These are phyloP conservation scores for Aphanomyces astaci DNA, from an alignment of 352 stramenopile species.

Conservation along the genomic window DNA sequence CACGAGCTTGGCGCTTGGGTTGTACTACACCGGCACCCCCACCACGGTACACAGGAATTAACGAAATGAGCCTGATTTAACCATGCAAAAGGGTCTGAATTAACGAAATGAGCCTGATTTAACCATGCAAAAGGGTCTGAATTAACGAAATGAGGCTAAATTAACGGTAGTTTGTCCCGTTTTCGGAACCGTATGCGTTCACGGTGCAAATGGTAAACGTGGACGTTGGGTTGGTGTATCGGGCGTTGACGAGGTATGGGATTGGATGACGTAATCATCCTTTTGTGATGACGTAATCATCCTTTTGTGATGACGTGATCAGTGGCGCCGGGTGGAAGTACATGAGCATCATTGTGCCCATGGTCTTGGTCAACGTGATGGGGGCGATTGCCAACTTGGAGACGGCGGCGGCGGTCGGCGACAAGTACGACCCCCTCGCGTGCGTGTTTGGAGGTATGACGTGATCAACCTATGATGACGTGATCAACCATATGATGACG, in stretches of 20 bases:
- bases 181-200: conserved; percentile 30
- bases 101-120: no score
- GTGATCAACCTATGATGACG: background rate
- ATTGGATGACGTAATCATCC: background rate
- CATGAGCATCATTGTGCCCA: conserved; percentile 35
- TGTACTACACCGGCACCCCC: conserved; percentile 28
- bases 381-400: conserved; percentile 37
- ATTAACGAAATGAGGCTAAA: no score
- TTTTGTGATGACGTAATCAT: background rate
- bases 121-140: no score
- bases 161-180: conserved; percentile 33
- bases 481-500: no score
- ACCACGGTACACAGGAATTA: conserved; percentile 28
- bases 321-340: conserved; percentile 35
- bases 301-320: background rate
- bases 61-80: no score
- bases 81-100: no score
- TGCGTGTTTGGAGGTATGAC: conserved; percentile 30
- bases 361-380: conserved; percentile 44
- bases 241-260: conserved; percentile 28
- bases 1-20: conserved; percentile 26
- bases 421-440: conserved; percentile 33
- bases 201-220: conserved; percentile 24
- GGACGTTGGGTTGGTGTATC: conserved; percentile 24
- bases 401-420: conserved; percentile 32